phyloP scores from a whole-genome alignment of 2,329 filamentous ascomycete species.

The Talaromyces rugulosus region DNA sequence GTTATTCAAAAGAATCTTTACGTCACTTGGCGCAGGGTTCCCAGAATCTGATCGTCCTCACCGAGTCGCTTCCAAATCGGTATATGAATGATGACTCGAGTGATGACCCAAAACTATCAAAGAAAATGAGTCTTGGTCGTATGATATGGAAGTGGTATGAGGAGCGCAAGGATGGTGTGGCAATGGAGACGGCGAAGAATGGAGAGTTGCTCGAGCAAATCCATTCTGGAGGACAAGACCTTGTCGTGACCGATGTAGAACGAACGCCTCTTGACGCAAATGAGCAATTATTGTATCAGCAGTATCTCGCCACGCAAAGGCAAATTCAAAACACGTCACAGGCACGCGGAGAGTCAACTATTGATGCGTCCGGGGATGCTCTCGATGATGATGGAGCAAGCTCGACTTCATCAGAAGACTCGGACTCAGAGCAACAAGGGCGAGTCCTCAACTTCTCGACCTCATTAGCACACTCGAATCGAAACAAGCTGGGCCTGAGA shows the following conservation, averaged over 20 bases:
- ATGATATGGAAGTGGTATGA: conserved; percentile 79
- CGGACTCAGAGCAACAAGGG: conserved; percentile 84
- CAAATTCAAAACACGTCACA: conserved; percentile 81
- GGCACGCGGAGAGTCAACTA: conserved; percentile 59
- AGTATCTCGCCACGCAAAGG: conserved; percentile 83
- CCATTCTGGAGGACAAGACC: conserved; percentile 58
- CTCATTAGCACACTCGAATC: conserved; percentile 74
- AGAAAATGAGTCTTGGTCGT: conserved; percentile 60
- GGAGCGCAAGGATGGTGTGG: conserved; percentile 61
- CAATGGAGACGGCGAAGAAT: conserved; percentile 51
- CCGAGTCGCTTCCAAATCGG: conserved; percentile 56
- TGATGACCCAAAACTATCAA: conserved; percentile 24
- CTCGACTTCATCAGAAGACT: conserved; percentile 83
- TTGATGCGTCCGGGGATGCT: conserved; percentile 70
- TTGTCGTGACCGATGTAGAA: conserved; percentile 59
- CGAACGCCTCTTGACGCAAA: conserved; percentile 66
- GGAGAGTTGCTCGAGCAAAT: conserved; percentile 64
- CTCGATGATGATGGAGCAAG: conserved; percentile 76
- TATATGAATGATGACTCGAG: conserved; percentile 15
- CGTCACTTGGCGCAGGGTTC: conserved; percentile 69
- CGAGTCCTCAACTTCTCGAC: conserved; percentile 86
- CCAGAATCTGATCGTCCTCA: conserved; percentile 81
- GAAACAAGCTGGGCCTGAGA: conserved; percentile 79
- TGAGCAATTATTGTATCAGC: conserved; percentile 79
- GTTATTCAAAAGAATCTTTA: conserved; percentile 80